Base-by-base conservation (phyloP, 2,329 filamentous ascomycete genomes). In the Sclerotinia subarctica region DNA sequence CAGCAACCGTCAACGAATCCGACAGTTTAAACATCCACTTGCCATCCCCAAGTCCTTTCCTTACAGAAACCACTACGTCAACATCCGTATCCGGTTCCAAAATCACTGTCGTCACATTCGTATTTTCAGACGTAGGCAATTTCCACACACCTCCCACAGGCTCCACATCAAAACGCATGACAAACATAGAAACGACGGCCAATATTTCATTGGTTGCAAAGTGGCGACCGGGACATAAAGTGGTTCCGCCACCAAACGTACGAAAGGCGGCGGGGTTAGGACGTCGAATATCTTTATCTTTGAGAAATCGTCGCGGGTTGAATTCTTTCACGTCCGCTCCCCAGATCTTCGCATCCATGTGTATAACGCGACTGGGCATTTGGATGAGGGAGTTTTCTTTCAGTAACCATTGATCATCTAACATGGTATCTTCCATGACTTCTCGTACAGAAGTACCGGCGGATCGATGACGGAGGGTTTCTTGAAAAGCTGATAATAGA, bases 401-500 rank as follows among this genome's bases (percentile, higher is more conserved):
- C 8, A 81, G 74, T 11, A 78, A 72, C 59, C 77, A 80, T 47
- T 74, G 67, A 8, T 74, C 68, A 17, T 76, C 72, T 0, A 81
- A 71, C 1, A 76, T 62, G 1, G 74, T 77, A 59, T 81, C 79
- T 44, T 79, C 70, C 60, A 76, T 74, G 3, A 80, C 78, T 54
- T 77, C 68, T 21, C 80, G 77, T 56, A 75, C 46, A 2, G 78
- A 80, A 47, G 77, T 77, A 4, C 79, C 79, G 38, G 78, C 78
- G 32, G 77, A 77, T 56, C 77, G 74, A 59, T 76, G 75, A 4
- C 82, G 79, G 5, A 62, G 58, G 2, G 77, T 77, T 69, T 83
- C 81, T 60, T 82, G 77, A 52, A 80, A 78, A 3, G 77, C 76
- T 8, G 81, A 81, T 3, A 78, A 68, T 5, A 83, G 69, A 0